Evolutionary conservation across 2,329 filamentous ascomycete genomes (phyloP), one percentile per base, ranked within the genome.

Genomic region (Cytospora leucostoma): DNA sequence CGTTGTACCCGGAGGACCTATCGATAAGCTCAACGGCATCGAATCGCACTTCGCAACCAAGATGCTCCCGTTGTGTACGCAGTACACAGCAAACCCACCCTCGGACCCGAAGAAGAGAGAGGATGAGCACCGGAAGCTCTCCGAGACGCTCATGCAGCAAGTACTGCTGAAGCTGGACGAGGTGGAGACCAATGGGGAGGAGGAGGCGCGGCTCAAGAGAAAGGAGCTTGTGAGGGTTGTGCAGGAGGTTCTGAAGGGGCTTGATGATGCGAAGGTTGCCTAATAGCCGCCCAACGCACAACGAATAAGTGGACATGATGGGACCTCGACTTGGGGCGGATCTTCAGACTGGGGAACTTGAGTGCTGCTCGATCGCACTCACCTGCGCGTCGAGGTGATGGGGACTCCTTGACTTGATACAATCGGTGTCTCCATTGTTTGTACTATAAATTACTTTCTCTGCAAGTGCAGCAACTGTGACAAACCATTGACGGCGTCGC

Each of bases 141-240:
- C 86, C 4, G 91, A 95, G 78, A 91, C 88, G 5, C 83, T 93
- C 47, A 80, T 95, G 80, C 86, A 88, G 66, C 89, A 93, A 69
- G 85, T 93, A 2, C 71, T 94, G 44, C 76, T 95, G 67, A 94
- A 93, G 77, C 75, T 92, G 47, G 91, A 95, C 72, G 87, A 83
- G 27, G 85, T 94, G 3, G 90, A 94, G 68, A 88, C 88, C 0
- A 88, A 89, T 55, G 90, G 89, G 6, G 85, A 91, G 67, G 74
- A 78, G 11, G 86, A 88, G 13, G 86, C 89, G 33, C 81, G 90
- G 66, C 76, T 81, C 13, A 84, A 80, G 73, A 79, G 91, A 71
- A 93, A 90, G 77, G 88, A 88, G 63, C 75, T 93, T 57, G 89
- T 94, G n/a, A 85, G 80, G 70, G 82, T 89, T 67, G 87, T 90